Conservation (phyloP, 805 yeast genomes). For the Teunomyces stri region DNA sequence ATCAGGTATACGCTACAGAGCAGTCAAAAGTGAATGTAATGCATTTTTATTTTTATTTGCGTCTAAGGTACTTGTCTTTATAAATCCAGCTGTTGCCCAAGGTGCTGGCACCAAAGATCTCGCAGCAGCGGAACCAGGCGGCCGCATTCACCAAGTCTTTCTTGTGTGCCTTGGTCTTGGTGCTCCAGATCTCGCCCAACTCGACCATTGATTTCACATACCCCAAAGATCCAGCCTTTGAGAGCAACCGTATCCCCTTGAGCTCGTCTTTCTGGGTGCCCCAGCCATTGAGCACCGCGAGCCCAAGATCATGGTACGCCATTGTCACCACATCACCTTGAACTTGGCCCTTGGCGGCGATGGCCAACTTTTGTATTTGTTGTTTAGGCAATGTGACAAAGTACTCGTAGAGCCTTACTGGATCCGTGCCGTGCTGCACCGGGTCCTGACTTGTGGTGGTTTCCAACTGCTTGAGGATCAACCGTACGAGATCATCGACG, state of each 20-base stretch:
- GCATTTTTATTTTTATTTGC: neutral
- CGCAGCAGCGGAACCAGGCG: constrained; percentile 67
- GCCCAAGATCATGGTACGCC: constrained; percentile 62
- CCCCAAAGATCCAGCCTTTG: constrained; percentile 66
- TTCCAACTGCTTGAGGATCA: constrained; percentile 24
- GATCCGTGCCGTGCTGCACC: constrained; percentile 11
- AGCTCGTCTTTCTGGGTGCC: constrained; percentile 54
- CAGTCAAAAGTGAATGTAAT: constrained; percentile 1
- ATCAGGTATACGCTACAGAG: constrained; percentile 10
- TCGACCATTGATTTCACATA: constrained; percentile 66
- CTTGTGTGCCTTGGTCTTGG: constrained; percentile 51
- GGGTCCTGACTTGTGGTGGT: constrained; percentile 28
- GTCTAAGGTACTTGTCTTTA: constrained; percentile 57
- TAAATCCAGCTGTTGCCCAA: constrained; percentile 76
- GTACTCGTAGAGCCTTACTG: constrained; percentile 17
- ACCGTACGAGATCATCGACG: constrained; percentile 27
- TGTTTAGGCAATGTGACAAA: constrained; percentile 22
- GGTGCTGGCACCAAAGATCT: constrained; percentile 54
- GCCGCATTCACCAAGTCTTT: constrained; percentile 64
- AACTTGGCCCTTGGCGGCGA: constrained; percentile 34
- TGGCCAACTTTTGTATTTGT: constrained; percentile 25
- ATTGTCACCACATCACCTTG: constrained; percentile 46
- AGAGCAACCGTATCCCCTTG: constrained; percentile 57
- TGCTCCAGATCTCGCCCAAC: constrained; percentile 68
- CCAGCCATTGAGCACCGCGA: constrained; percentile 53